A percentile compares a stretch with the other conserved stretches of the same genome.
phyloP scores from a whole-genome alignment of 2,329 filamentous ascomycete species.

The Thermothelomyces thermophilus region DNA sequence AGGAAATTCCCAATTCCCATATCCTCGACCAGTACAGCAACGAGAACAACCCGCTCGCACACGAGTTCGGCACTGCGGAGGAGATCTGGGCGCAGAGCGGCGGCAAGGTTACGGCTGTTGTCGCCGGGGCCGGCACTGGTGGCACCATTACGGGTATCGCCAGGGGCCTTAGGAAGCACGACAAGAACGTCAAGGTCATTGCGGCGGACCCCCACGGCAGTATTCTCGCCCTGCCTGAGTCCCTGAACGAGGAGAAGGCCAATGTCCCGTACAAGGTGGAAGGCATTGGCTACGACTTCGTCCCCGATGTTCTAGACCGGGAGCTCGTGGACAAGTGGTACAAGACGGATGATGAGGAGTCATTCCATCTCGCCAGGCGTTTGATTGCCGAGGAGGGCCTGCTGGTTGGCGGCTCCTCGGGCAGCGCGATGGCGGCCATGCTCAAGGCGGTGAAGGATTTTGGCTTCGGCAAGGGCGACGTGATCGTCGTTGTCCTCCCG shows the following conservation, averaged over 20 bases:
- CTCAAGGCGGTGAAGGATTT: slow-evolving; percentile 32
- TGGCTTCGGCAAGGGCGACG: slow-evolving; percentile 60
- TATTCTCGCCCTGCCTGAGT: slow-evolving; percentile 75
- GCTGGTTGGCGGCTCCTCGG: slow-evolving; percentile 86
- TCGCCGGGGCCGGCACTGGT: slow-evolving; percentile 91
- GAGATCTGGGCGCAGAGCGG: slow-evolving; percentile 92
- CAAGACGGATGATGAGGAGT: slow-evolving; percentile 91
- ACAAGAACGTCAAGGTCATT: slow-evolving; percentile 75
- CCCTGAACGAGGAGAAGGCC: slow-evolving; percentile 69
- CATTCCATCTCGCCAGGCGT: slow-evolving; percentile 82
- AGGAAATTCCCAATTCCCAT: slow-evolving; percentile 94
- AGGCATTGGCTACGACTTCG: slow-evolving; percentile 97
- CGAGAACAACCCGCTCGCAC: slow-evolving; percentile 81
- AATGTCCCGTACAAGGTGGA: slow-evolving; percentile 95
- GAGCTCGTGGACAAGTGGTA: slow-evolving; percentile 86
- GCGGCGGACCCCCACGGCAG: slow-evolving; percentile 90
- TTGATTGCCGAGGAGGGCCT: slow-evolving; percentile 92
- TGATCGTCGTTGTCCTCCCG: slow-evolving; percentile 84
- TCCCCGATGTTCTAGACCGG: slow-evolving; percentile 86
- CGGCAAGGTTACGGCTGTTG: slow-evolving; percentile 72
- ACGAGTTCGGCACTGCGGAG: slow-evolving; percentile 90
- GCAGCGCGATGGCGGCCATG: slow-evolving; percentile 58
- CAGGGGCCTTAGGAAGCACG: slow-evolving; percentile 80
- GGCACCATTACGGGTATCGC: slow-evolving; percentile 91
- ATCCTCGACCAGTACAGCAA: slow-evolving; percentile 97